These are phyloP conservation scores for Emergomyces orientalis DNA, from an alignment of 2,329 filamentous ascomycete genomes.

Conservation along the genomic window DNA sequence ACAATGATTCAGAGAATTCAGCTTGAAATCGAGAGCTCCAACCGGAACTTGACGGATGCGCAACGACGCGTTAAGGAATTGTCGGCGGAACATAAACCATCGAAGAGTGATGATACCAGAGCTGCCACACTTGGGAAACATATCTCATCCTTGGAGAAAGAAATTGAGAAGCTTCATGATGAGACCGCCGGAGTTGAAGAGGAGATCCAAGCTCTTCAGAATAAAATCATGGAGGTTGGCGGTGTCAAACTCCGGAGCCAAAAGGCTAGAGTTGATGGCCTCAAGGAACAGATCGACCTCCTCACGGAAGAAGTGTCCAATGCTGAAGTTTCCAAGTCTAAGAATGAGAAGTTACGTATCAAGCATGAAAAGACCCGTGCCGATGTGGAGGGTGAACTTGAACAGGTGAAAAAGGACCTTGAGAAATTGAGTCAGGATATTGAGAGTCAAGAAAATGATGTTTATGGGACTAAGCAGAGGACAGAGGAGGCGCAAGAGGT, in stretches of 20 bases:
- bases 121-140: constrained; percentile 65
- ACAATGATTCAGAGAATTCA: constrained; percentile 85
- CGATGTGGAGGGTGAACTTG: constrained; percentile 71
- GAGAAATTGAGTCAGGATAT: constrained; percentile 72
- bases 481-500: constrained; percentile 73
- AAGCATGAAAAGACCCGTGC: constrained; percentile 79
- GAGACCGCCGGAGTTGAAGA: constrained; percentile 86
- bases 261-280: constrained; percentile 77
- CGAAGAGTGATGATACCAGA: constrained; percentile 68
- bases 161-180: constrained; percentile 67
- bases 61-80: constrained; percentile 80
- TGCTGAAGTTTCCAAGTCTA: constrained; percentile 78
- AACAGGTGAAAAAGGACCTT: constrained; percentile 60
- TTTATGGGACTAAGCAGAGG: constrained; percentile 60
- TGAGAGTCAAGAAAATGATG: constrained; percentile 63
- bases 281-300: constrained; percentile 76
- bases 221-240: constrained; percentile 97
- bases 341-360: constrained; percentile 81
- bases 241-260: constrained; percentile 86
- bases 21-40: constrained; percentile 79
- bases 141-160: constrained; percentile 62
- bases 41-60: constrained; percentile 73
- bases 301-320: constrained; percentile 74
- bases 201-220: constrained; percentile 85
- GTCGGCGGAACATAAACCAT: constrained; percentile 67